Base-by-base conservation (phyloP, 2,329 filamentous ascomycete species). In the Neofusicoccum umdonicola region DNA sequence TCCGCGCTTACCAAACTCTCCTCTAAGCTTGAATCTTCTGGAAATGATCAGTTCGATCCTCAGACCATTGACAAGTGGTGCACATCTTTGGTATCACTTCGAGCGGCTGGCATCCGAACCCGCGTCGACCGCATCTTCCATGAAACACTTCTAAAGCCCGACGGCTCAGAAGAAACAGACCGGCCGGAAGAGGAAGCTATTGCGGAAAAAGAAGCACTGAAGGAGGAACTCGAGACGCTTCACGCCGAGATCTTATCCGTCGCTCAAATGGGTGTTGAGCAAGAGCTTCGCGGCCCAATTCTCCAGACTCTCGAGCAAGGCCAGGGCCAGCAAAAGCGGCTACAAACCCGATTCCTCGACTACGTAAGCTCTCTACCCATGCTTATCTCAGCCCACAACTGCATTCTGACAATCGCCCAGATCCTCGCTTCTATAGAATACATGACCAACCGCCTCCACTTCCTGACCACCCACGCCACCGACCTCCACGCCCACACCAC, bases 171-270 rank as follows among this genome's bases (percentile, higher is more conserved):
- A 1, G 78, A 77, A 6, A 83, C 86, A 54, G 79, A 83, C 9
- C 80, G 2, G 13, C 12, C 63, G 2, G 70, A 72, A 3, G 78
- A 77, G 4, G 83, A 86, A 56, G 80, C 83, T 9, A 78, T 76
- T 13, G 80, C 82, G 3, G 83, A 85, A 27, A 81, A 84, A 27
- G 76, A 76, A 6, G 82, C 82, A 1, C 72, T 90, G 2, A 84
- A 88, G 69, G 83, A 85, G 37, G 89, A 91, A 70, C 79, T 92
- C 0, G 87, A 90, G 68, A 90, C 88, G 4, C 79, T 92, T 3
- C 88, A 90, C 69, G 80, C 87, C 0, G 90, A 92, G 71, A 87
- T 92, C 45, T 78, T 89, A 0, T 86, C 88, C 0, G 87, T 92
- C 1, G 85, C 88, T 6, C 86, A 90, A 67, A 91, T 92, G 86